These are phyloP conservation scores for Serendipita indica DNA, from an alignment of 768 basidiomycete species.

Conservation along the genomic window DNA sequence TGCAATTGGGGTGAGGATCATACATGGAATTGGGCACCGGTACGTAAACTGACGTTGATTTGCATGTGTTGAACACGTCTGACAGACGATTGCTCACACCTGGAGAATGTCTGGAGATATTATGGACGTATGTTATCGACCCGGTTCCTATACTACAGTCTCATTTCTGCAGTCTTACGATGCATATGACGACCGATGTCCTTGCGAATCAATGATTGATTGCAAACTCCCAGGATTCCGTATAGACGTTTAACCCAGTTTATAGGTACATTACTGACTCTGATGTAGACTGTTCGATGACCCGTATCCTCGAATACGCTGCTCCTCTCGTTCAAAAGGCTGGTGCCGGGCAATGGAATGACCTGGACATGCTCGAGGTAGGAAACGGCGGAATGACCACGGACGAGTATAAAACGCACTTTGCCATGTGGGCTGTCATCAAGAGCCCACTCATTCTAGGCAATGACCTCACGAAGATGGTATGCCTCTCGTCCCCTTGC, in stretches of 20 bases:
- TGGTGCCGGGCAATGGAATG: slow-evolving; percentile 33
- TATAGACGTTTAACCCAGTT: slow-evolving; percentile 13
- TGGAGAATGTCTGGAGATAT: slow-evolving; percentile 40
- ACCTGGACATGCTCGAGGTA: slow-evolving; percentile 39
- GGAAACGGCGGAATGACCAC: slow-evolving; percentile 32
- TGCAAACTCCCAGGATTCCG: slow-evolving; percentile 28
- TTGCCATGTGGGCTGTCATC: slow-evolving; percentile 39
- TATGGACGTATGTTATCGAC: slow-evolving; percentile 23
- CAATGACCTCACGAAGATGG: slow-evolving; percentile 28
- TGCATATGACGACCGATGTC: slow-evolving; percentile 26
- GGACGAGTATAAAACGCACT: slow-evolving; percentile 33
- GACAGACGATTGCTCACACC: slow-evolving; percentile 31
- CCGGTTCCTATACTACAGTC: slow-evolving; percentile 19
- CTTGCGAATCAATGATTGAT: slow-evolving; percentile 24
- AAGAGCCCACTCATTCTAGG: slow-evolving; percentile 34
- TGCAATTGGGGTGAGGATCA: slow-evolving; percentile 35
- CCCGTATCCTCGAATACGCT: slow-evolving; percentile 37
- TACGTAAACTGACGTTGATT: neutral
- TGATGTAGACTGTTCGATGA: slow-evolving; percentile 27
- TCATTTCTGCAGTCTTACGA: slow-evolving; percentile 21
- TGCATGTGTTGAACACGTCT: neutral
- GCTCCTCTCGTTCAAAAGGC: slow-evolving; percentile 38
- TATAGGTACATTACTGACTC: neutral
- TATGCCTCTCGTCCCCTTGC: slow-evolving; percentile 1
- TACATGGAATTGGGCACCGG: slow-evolving; percentile 30